These are phyloP conservation scores for Tephrocybe sp. DNA, from an alignment of 768 basidiomycete species.

Conservation along the genomic window DNA sequence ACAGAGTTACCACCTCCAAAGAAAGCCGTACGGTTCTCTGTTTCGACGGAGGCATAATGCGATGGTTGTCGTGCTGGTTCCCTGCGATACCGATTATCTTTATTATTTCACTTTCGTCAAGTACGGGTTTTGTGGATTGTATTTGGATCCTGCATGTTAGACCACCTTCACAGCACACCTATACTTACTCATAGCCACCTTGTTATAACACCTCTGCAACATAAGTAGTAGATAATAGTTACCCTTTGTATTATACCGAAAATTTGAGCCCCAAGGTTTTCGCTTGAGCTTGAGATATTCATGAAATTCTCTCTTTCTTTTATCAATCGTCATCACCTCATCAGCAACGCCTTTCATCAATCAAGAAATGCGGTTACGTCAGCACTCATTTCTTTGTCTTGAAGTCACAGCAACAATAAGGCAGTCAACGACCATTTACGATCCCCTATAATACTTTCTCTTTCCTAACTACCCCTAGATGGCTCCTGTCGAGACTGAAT, in stretches of 20 bases:
- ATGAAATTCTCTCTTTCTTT: no score
- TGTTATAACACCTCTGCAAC: constrained; percentile 12
- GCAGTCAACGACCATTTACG: constrained; percentile 11
- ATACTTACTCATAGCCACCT: constrained; percentile 6
- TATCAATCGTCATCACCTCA: no score
- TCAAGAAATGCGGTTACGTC: constrained; percentile 1
- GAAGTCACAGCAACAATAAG: background rate
- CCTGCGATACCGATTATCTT: constrained; percentile 19
- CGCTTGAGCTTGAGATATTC: no score
- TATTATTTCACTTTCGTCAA: constrained; percentile 11
- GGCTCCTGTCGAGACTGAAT: constrained; percentile 90
- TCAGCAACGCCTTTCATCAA: no score
- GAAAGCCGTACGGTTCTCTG: constrained; percentile 62
- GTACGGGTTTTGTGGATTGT: background rate
- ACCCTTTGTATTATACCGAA: no score
- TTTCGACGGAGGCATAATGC: constrained; percentile 15
- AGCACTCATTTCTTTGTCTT: constrained; percentile 7
- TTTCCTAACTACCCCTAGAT: constrained; percentile 31
- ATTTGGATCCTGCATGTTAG: background rate
- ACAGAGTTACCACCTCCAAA: constrained; percentile 35
- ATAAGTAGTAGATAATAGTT: background rate
- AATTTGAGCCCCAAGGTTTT: background rate
- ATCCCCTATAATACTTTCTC: constrained; percentile 14
- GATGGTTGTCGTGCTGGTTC: background rate
- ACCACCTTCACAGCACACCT: background rate